Conservation (phyloP, 257 asterid genomes). For the Primulina tabacum region DNA sequence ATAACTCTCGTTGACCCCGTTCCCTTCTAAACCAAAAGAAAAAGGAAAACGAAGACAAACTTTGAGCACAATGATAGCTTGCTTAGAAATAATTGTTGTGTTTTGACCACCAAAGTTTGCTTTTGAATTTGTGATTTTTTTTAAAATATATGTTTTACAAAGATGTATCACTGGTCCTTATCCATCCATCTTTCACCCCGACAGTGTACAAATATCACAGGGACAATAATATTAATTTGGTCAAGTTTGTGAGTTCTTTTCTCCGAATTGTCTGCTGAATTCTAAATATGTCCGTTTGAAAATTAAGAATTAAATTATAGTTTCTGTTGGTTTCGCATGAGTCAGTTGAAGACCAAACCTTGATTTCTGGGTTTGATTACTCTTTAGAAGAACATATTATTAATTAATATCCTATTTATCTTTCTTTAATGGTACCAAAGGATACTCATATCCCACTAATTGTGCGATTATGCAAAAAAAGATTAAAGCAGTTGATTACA, state of each 20-base stretch:
- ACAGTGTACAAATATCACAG: background rate
- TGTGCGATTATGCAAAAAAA: slow-evolving; percentile 21
- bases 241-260: background rate
- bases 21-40: no score
- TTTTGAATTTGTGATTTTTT: background rate
- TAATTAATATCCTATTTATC: slow-evolving; percentile 9
- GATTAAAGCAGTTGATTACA: slow-evolving; percentile 22
- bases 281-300: background rate
- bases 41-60: background rate
- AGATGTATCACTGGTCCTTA: background rate
- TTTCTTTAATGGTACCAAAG: background rate
- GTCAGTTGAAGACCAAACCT: background rate
- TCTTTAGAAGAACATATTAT: slow-evolving; percentile 10
- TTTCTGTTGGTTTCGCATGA: background rate
- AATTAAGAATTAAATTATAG: background rate
- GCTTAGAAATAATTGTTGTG: background rate
- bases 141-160: background rate
- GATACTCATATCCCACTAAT: slow-evolving; percentile 18
- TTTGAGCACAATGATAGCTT: background rate
- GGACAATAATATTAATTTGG: background rate
- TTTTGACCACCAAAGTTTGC: background rate
- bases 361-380: slow-evolving; percentile 9
- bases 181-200: background rate
- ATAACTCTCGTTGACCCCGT: no score
- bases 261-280: background rate